These are phyloP conservation scores for Speleostelium caveatum DNA, from an alignment of 78 protist species.

Conservation along the genomic window DNA sequence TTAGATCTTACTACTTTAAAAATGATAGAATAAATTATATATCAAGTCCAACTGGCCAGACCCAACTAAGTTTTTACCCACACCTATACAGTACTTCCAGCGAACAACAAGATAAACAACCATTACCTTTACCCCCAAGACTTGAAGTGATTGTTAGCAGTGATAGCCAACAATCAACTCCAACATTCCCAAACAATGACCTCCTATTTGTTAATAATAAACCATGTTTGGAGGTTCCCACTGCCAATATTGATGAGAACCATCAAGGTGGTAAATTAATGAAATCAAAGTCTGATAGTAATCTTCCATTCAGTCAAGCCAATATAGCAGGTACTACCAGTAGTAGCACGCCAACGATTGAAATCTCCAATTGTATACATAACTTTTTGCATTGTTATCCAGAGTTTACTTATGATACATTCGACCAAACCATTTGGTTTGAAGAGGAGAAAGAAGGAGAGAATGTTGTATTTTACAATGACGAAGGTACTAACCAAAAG, in stretches of 20 bases:
- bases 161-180: conserved; percentile 12
- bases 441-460: conserved; percentile 19
- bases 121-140: not conserved
- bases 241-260: not conserved
- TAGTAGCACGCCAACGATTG: not conserved
- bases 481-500: not conserved
- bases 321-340: not conserved
- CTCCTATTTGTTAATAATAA: too few species aligned
- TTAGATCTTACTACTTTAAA: not conserved
- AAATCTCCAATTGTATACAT: not conserved
- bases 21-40: not conserved
- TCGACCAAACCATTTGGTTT: conserved; percentile 14
- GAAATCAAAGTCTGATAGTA: conserved; percentile 2
- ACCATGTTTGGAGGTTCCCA: not conserved
- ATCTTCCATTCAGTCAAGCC: not conserved
- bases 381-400: not conserved
- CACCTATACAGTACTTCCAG: not conserved
- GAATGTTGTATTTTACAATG: conserved; percentile 13
- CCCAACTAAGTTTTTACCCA: not conserved
- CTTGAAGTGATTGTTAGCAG: not conserved
- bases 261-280: too few species aligned
- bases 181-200: conserved; percentile 7
- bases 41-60: not conserved
- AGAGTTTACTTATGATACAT: not conserved
- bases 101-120: not conserved